Base-by-base conservation (phyloP, 129 eudicot genomes). In the Arctium minus region DNA sequence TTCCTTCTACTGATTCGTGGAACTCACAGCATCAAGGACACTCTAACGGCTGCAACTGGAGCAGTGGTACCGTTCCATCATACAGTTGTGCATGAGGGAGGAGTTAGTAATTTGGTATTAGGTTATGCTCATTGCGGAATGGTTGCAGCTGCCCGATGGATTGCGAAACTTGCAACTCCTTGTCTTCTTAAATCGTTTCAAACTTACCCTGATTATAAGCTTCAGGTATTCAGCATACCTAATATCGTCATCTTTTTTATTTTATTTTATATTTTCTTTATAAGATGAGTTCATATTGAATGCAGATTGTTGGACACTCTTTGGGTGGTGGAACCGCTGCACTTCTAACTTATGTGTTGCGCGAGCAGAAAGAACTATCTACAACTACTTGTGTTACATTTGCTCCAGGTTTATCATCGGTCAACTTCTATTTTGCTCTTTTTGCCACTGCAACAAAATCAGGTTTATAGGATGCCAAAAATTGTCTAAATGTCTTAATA, bases 91-190 rank as follows among this genome's bases (percentile, higher is more conserved):
- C 88, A 88, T 40, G 97, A 93, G 36, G 99, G 98, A 60, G 99
- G 99, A 37, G 96, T 96, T 11, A 96, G 86, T 82, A 84, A 92
- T 84, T 86, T 96, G 77, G 93, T 90, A 70, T 81, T 96, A 79
- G 99, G 99, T 70, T 96, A 96, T 85, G 99, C 98, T 60, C 99
- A 96, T 76, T 86, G 99, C 80, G 99, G 99, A 74, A 96, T 96
- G 97, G 98, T 93, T 46, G 99, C 99, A 88, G 99, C 99, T 85
- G 99, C 99, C 75, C 90, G 98, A 65, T 96, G 99, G 99, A 96
- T 92, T 88, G 98, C 99, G 8, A 96, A 93, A 83, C 92, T 92
- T 75, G 92, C 99, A 29, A 93, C 94, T 53, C 98, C 98, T 65
- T 77, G 91, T 81, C 92, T 96, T 72, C 81, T 88, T n/a, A 50